Evolutionary conservation across 169 alveolate genomes (phyloP), one percentile per base, ranked within the genome.

Genomic region (Babesia ovata): DNA sequence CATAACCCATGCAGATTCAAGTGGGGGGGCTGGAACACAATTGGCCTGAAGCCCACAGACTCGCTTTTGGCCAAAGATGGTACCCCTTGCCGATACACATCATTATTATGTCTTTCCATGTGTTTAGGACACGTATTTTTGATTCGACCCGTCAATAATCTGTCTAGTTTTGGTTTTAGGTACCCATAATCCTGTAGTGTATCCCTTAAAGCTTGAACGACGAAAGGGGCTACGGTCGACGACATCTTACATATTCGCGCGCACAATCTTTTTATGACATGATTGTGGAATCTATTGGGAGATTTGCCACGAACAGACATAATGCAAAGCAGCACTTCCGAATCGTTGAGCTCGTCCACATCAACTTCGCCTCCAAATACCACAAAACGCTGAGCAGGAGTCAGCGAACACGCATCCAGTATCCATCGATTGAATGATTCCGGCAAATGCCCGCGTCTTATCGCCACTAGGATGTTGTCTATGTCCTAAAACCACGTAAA

Each of bases 121-220:
- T 6, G 22, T 26, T 12, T 13, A 14, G 6, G 8, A 24, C 26
- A 11, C 28, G 0, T 16, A 53, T 53, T 10, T 45, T 16, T 45
- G 50, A 3, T 24, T 22, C 13, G 33, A 22, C 26, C 63, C 12
- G 82, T 57, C 59, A 75, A 67, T 53, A 46, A 10, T 13, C 59
- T 45, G 36, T 28, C 49, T 14, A 75, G 36, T 39, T 75, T 75
- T 16, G 85, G 85, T 21, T 75, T 75, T 4, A 45, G 33, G 29
- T 65, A 33, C 19, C 85, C 85, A 60, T 66, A 21, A 7, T 29
- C 19, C 53, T 24, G 33, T 45, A 75, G 49, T 14, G 58, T 14
- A 6, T 46, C 53, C 19, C 24, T 28, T n/a, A 75, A 8, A 8
- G 36, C 48, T 16, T 54, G 29, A 24, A 53, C 54, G 0, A 44